A percentile compares a stretch with the other conserved stretches of the same genome.
phyloP scores from a whole-genome alignment of 1,139 yeast genomes.

The Nakaseomyces delphensis region DNA sequence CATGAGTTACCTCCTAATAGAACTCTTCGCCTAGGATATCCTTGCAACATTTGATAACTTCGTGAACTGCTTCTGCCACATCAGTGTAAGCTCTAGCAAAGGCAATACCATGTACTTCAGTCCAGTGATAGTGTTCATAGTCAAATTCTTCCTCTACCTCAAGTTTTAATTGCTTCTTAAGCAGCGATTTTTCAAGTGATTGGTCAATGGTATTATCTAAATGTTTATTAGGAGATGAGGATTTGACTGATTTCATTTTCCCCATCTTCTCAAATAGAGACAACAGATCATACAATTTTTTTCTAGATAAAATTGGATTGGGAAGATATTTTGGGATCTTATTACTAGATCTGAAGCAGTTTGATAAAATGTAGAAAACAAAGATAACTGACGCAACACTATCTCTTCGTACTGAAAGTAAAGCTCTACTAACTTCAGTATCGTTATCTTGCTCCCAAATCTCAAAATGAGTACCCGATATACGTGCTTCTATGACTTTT shows the following conservation, averaged over 20 bases:
- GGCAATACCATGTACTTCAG: constrained; percentile 42
- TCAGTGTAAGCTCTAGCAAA: constrained; percentile 42
- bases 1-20: not conserved
- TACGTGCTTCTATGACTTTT: constrained; percentile 40
- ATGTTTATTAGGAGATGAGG: not conserved
- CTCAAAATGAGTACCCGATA: constrained; percentile 40
- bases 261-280: constrained; percentile 26
- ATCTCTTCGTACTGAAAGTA: constrained; percentile 39
- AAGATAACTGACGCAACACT: constrained; percentile 41
- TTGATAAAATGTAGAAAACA: constrained; percentile 36
- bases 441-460: constrained; percentile 38
- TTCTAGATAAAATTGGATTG: constrained; percentile 37
- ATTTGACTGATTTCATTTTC: not conserved
- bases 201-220: constrained; percentile 8
- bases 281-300: constrained; percentile 37
- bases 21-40: constrained; percentile 40
- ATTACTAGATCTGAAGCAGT: constrained; percentile 35
- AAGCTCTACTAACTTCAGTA: constrained; percentile 32
- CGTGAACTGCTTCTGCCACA: constrained; percentile 38
- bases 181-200: constrained; percentile 9
- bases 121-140: constrained; percentile 36
- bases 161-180: constrained; percentile 6
- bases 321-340: constrained; percentile 39
- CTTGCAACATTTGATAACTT: constrained; percentile 34
- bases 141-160: constrained; percentile 15